phyloP scores from a whole-genome alignment of 495 filamentous ascomycete species.

The Aspergillus cristatus region DNA sequence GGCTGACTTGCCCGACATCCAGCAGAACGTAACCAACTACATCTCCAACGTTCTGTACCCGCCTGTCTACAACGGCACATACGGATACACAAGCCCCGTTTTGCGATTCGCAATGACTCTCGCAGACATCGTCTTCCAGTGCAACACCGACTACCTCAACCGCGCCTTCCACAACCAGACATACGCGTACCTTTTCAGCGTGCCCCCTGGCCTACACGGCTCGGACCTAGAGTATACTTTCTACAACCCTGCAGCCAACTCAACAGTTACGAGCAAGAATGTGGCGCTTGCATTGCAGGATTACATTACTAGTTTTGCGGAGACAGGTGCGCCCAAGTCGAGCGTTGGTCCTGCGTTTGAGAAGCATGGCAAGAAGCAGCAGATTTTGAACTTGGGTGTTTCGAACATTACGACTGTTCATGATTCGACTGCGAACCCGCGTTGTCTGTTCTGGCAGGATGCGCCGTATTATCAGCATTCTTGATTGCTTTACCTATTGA shows the following conservation, averaged over 20 bases:
- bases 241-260: conserved; percentile 29
- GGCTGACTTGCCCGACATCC: conserved; percentile 20
- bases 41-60: conserved; percentile 45
- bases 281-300: conserved; percentile 49
- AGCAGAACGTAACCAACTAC: conserved; percentile 36
- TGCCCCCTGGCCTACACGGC: conserved; percentile 47
- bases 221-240: conserved; percentile 52
- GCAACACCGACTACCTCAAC: conserved; percentile 48
- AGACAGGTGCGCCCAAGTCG: conserved; percentile 36
- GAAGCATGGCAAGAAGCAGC: conserved; percentile 27
- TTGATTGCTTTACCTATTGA: neutral
- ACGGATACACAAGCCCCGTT: conserved; percentile 27
- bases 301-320: conserved; percentile 49
- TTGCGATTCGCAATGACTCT: conserved; percentile 24
- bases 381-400: conserved; percentile 33
- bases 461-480: neutral
- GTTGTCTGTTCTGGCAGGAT: conserved; percentile 33
- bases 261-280: conserved; percentile 19
- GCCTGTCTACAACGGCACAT: conserved; percentile 50
- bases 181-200: conserved; percentile 51
- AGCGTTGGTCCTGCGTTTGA: conserved; percentile 29
- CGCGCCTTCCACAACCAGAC: conserved; percentile 43
- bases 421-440: conserved; percentile 35
- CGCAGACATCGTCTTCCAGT: conserved; percentile 46
- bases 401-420: conserved; percentile 27